phyloP scores from a whole-genome alignment of 75 land plant species.

The Selaginella moellendorffii region DNA sequence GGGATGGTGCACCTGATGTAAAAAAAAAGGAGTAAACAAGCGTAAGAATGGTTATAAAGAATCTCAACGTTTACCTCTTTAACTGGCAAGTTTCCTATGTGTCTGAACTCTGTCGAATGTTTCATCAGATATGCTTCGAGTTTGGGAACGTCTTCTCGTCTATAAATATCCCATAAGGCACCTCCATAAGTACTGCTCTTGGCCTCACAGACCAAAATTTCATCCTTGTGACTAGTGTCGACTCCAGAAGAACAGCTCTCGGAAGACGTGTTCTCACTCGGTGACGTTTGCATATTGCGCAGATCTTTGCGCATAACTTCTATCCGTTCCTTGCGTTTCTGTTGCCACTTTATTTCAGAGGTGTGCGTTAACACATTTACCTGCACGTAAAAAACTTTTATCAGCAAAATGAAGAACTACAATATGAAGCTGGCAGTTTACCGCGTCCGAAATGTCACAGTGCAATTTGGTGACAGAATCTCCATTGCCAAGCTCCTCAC shows the following conservation, averaged over 20 bases:
- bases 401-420: not conserved
- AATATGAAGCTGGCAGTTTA: slow-evolving; percentile 10
- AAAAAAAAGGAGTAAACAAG: not conserved
- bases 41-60: not conserved
- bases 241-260: not conserved
- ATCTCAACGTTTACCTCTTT: slow-evolving; percentile 22
- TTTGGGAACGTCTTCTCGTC: slow-evolving; percentile 69
- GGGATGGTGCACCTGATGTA: slow-evolving; percentile 50
- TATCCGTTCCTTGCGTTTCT: slow-evolving; percentile 17
- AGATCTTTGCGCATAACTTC: slow-evolving; percentile 21
- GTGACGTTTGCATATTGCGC: not conserved
- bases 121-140: slow-evolving; percentile 37
- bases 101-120: slow-evolving; percentile 53
- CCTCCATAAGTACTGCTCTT: slow-evolving; percentile 31
- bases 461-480: slow-evolving; percentile 96
- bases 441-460: slow-evolving; percentile 93
- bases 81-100: slow-evolving; percentile 34
- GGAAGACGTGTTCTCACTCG: slow-evolving; percentile 5
- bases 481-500: slow-evolving; percentile 69
- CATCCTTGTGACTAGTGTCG: slow-evolving; percentile 7
- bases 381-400: slow-evolving; percentile 28
- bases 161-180: slow-evolving; percentile 69
- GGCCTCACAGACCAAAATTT: not conserved
- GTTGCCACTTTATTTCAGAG: slow-evolving; percentile 27
- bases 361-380: slow-evolving; percentile 72